These are phyloP conservation scores for Globisporangium lucens DNA, from an alignment of 352 stramenopile genomes.

Conservation along the genomic window DNA sequence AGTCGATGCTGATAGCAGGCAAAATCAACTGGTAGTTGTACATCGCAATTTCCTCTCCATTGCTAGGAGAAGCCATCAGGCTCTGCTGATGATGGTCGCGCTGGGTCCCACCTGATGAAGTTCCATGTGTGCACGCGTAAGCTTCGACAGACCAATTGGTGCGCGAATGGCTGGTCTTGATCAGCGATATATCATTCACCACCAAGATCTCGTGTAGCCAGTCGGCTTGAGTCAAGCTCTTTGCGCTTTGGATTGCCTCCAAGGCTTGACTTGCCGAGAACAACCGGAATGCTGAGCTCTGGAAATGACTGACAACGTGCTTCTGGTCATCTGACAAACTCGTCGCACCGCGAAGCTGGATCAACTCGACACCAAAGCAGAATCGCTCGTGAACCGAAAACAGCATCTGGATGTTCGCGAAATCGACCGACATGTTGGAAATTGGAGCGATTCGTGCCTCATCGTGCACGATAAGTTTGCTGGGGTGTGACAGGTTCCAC, in stretches of 20 bases:
- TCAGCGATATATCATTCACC: conserved; percentile 28
- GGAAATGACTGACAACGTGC: conserved; percentile 34
- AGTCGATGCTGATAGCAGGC: conserved; percentile 44
- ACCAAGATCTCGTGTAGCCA: conserved; percentile 43
- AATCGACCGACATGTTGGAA: conserved; percentile 45
- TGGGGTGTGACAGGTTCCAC: conserved; percentile 73
- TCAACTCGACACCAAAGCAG: conserved; percentile 51
- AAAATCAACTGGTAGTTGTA: conserved; percentile 62
- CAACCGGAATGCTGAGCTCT: conserved; percentile 23
- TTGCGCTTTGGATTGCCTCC: conserved; percentile 27
- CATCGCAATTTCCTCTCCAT: conserved; percentile 51
- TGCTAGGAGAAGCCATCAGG: conserved; percentile 8
- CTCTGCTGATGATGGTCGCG: conserved; percentile 24
- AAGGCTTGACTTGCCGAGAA: conserved; percentile 38
- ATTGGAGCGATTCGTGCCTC: conserved; percentile 67
- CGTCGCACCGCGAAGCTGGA: conserved; percentile 24
- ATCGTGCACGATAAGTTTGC: conserved; percentile 40
- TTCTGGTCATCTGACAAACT: conserved; percentile 34
- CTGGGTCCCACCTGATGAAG: neutral
- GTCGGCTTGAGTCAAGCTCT: conserved; percentile 20
- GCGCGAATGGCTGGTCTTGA: conserved; percentile 50
- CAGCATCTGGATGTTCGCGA: conserved; percentile 47
- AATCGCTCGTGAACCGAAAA: conserved; percentile 59
- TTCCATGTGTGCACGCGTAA: conserved; percentile 42
- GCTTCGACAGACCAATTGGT: conserved; percentile 41